Evolutionary conservation across 2,329 filamentous ascomycete genomes (phyloP), one percentile per base, ranked within the genome.

Genomic region (Dothidotthia symphoricarpi): DNA sequence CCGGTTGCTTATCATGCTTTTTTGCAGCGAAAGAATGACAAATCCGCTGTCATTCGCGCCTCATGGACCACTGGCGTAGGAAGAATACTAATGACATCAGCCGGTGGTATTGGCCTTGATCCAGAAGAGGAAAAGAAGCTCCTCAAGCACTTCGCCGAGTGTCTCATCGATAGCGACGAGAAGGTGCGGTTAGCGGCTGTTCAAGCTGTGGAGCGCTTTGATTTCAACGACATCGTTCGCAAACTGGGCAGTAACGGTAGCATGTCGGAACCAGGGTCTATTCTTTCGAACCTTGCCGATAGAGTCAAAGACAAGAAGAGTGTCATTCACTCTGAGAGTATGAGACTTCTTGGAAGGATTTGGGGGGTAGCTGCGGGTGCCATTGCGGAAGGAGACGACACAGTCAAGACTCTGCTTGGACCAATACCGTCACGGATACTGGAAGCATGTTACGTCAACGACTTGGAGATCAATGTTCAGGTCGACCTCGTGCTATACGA

Each of bases 331-430:
- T 82, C 86, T 26, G 88, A 91, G 54, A 90, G 88, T 16, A 95
- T 95, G 80, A 84, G 82, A 34, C 75, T 94, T 7, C 73, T 97
- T 1, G 87, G 81, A 9, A 87, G 83, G 45, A 82, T 97, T 17
- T 98, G 93, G 93, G 90, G 88, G n/a, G 90, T 94, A 13, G 91
- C 88, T 10, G 81, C 84, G 13, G 87, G 88, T 13, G 90, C 95
- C 55, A 86, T 98, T 53, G 82, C 87, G 16, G 81, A 85, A 35
- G 88, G 87, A 11, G 85, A 91, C 54, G 88, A 95, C 52, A 73
- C 77, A 13, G 84, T 95, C 14, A 78, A 77, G 10, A 73, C 80
- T 8, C 78, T 91, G n/a, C 73, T 98, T 10, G 85, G 83, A 6
- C 83, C 83, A 16, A 88, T 94, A 26, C 91, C 93, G 2, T 85